Evolutionary conservation across 148 eudicot species (phyloP), one percentile per base, ranked within the genome.

Genomic region (Polygonum maritimum): DNA sequence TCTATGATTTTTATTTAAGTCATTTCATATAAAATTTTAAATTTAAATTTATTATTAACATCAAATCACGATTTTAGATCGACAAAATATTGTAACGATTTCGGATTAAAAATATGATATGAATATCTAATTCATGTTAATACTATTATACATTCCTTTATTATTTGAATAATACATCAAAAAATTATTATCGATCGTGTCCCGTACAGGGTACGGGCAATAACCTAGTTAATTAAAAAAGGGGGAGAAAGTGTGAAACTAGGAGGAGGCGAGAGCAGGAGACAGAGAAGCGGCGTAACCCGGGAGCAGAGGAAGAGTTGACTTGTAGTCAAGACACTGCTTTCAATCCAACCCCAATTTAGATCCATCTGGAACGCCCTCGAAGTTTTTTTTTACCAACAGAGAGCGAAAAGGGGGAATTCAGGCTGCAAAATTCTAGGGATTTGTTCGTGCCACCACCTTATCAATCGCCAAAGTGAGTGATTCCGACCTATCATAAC

Each of bases 381-480:
- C 40, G 14, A 63, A 31, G 39, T 14, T 33, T 31, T 9, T 14
- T 33, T 31, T 9, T 19, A 19, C 21, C 7, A 26, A 33, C 2
- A 26, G 40, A 14, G 69, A 12, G 39, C n/a, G 39, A 11, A 26
- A 7, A 31, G 0, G 10, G 8, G 67, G 2, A 54, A 60, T 22
- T 58, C 8, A 11, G 35, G 36, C 13, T 14, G 36, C 36, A 60
- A 67, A 67, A 35, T 67, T 67, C 71, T 67, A 36, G 71, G 71
- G 44, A 67, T 67, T 67, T 67, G 45, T 67, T 38, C 11, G 71
- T 67, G 71, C 71, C 36, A 14, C 31, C 69, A 13, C 69, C 69
- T 60, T 31, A 60, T 60, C 69, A 31, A 60, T 67, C 44, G 45
- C 9, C 41, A 67, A 67, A 67, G 71, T 67, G 21, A 67, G 71